These are phyloP conservation scores for Kodamaea sp. DNA, from an alignment of 1,139 yeast genomes.

Conservation along the genomic window DNA sequence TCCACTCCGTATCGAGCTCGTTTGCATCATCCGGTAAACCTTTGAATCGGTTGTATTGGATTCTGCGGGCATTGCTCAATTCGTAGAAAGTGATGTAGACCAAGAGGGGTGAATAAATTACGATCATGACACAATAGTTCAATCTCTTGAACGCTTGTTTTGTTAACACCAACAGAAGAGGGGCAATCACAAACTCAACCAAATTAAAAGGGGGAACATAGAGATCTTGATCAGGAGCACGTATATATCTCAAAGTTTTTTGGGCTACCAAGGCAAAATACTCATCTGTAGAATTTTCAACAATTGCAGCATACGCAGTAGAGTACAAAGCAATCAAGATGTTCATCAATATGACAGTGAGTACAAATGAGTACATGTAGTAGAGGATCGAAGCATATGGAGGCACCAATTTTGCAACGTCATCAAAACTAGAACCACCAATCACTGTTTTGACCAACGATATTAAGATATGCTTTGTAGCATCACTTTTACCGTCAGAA, in stretches of 20 bases:
- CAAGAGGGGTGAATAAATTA: slow-evolving; percentile 70
- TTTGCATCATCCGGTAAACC: slow-evolving; percentile 79
- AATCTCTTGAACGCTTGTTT: slow-evolving; percentile 32
- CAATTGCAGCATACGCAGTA: slow-evolving; percentile 79
- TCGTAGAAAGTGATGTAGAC: slow-evolving; percentile 64
- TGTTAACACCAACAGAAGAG: slow-evolving; percentile 32
- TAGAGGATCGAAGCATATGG: slow-evolving; percentile 81
- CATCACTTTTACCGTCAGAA: slow-evolving; percentile 81
- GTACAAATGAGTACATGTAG: slow-evolving; percentile 74
- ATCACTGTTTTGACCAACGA: slow-evolving; percentile 71
- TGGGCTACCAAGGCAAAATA: slow-evolving; percentile 84
- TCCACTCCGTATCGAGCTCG: slow-evolving; percentile 80
- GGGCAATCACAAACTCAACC: slow-evolving; percentile 55
- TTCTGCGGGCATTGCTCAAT: slow-evolving; percentile 64
- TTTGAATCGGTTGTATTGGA: slow-evolving; percentile 67
- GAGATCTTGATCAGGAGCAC: slow-evolving; percentile 87
- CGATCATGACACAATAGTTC: slow-evolving; percentile 57
- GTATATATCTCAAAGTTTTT: slow-evolving; percentile 76
- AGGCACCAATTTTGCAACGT: slow-evolving; percentile 71
- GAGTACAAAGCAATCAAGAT: slow-evolving; percentile 83
- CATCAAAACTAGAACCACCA: slow-evolving; percentile 71
- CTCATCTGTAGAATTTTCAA: slow-evolving; percentile 81
- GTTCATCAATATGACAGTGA: slow-evolving; percentile 73
- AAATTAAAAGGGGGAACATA: slow-evolving; percentile 86
- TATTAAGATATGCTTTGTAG: slow-evolving; percentile 62